phyloP scores from a whole-genome alignment of 495 filamentous ascomycete genomes.

The Rusavskia elegans region DNA sequence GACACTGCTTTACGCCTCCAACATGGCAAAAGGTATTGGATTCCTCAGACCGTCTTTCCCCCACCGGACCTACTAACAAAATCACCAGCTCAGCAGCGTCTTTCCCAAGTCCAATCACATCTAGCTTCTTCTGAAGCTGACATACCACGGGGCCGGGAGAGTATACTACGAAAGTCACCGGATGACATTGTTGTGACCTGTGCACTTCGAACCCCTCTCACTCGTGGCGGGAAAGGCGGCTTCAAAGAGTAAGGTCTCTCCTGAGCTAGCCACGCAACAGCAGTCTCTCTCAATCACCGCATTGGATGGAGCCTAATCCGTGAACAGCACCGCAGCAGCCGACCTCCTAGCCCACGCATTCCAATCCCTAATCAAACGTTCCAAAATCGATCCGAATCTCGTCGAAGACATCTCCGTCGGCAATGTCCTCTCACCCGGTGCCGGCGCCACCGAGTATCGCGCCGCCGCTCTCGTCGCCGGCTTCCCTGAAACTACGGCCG shows the following conservation, averaged over 20 bases:
- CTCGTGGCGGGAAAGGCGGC: slow-evolving; percentile 78
- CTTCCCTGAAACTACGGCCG: slow-evolving; percentile 67
- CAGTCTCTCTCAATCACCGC: too few species aligned
- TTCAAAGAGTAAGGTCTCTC: slow-evolving; percentile 55
- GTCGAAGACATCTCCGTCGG: slow-evolving; percentile 92
- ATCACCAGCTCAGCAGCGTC: slow-evolving; percentile 38
- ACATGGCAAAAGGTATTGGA: too few species aligned
- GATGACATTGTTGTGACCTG: slow-evolving; percentile 84
- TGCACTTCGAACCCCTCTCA: slow-evolving; percentile 80
- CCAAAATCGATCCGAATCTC: slow-evolving; percentile 63
- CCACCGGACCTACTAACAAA: too few species aligned
- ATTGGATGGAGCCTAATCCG: not conserved
- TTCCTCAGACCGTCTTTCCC: too few species aligned
- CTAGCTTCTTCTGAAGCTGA: slow-evolving; percentile 26
- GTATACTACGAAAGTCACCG: slow-evolving; percentile 43
- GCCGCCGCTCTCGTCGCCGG: slow-evolving; percentile 85
- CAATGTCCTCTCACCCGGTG: slow-evolving; percentile 78
- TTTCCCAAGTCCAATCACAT: slow-evolving; percentile 48
- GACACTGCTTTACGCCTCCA: too few species aligned
- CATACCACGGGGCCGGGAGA: slow-evolving; percentile 29
- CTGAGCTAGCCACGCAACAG: not conserved
- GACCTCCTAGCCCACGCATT: slow-evolving; percentile 80
- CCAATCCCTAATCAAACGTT: slow-evolving; percentile 64
- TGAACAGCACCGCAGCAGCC: slow-evolving; percentile 42
- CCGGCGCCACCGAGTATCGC: slow-evolving; percentile 91